Base-by-base conservation (phyloP, 192 early-diverging fungal species). In the Spizellomyces punctatus region DNA sequence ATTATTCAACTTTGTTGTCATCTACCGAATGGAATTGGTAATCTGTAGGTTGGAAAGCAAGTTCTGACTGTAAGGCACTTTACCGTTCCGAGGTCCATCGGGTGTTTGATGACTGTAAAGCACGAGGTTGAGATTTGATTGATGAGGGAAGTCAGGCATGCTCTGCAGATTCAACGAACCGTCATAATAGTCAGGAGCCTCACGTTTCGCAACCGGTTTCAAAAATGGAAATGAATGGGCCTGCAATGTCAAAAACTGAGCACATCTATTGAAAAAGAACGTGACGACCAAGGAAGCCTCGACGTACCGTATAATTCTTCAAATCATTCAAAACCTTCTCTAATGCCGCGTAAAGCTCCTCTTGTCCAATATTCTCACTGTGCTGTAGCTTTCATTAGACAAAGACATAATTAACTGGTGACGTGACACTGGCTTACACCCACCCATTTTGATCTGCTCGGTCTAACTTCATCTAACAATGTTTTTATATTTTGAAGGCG, bases 181-280 rank as follows among this genome's bases (percentile, higher is more conserved):
- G 57, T 94, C 90, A 78, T 89, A 91, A 74, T 99, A 99, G 79
- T 96, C 91, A 0, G 96, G 96, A 1, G 91, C 95, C 50, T 97
- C 95, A 55, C 92, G 87, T 64, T 92, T 90, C 73, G 85, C 88
- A 27, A 98, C 96, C 72, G 91, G 93, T 54, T 85, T 87, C 22
- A 96, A 78, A 73, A 99, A 99, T 5, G 95, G 95, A 10, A 77
- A 71, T 0, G 92, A 91, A 54, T 94, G 92, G 36, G 90, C 92
- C 85, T 90, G 27, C 27, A 36, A 36, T 76, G 46, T 16, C n/a
- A 21, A 21, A 6, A 44, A 70, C 5, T 21, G 10, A 82, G 21
- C 44, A 21, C 63, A 14, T 3, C 27, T 22, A 36, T n/a, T 22
- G 59, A 2, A 36, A 61, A 22, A n/a, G 12, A 4, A 17, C 16